Conservation (phyloP, 2,329 filamentous ascomycete species). For the Chalaropsis thielavioides region DNA sequence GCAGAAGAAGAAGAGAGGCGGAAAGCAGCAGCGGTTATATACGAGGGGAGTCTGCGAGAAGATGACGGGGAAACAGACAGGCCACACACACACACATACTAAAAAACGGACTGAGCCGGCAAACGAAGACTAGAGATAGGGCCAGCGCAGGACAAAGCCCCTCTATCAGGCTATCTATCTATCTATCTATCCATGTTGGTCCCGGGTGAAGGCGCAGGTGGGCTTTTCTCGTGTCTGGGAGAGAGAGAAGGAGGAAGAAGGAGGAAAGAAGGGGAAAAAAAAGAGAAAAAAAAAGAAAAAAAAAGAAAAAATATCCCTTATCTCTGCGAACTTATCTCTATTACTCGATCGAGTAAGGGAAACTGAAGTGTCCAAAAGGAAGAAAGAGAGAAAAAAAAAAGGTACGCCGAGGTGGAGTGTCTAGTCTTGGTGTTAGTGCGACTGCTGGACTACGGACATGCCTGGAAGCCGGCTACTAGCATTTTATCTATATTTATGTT, state of each 20-base stretch:
- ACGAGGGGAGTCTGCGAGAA: not conserved
- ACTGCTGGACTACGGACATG: too few species aligned
- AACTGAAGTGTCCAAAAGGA: not conserved
- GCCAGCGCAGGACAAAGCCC: not conserved
- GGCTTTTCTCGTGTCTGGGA: not conserved
- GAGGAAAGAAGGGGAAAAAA: not conserved
- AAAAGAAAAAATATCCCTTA: not conserved
- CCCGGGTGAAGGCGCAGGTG: not conserved
- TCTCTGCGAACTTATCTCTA: not conserved
- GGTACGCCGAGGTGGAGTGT: not conserved
- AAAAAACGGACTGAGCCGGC: not conserved
- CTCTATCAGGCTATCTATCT: not conserved
- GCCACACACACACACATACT: not conserved
- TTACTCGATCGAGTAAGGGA: not conserved
- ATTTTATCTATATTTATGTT: too few species aligned
- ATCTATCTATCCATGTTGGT: not conserved
- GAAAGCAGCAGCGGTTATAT: not conserved
- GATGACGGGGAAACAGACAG: not conserved
- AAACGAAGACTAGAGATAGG: not conserved
- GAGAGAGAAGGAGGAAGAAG: not conserved
- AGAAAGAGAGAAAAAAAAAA: not conserved
- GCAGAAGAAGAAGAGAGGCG: not conserved
- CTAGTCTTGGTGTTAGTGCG: not conserved
- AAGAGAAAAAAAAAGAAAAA: not conserved
- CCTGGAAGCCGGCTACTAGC: too few species aligned